A percentile compares a stretch with the other conserved stretches of the same genome.
phyloP scores from a whole-genome alignment of 208 protist genomes.

The Acanthamoeba castellanii region DNA sequence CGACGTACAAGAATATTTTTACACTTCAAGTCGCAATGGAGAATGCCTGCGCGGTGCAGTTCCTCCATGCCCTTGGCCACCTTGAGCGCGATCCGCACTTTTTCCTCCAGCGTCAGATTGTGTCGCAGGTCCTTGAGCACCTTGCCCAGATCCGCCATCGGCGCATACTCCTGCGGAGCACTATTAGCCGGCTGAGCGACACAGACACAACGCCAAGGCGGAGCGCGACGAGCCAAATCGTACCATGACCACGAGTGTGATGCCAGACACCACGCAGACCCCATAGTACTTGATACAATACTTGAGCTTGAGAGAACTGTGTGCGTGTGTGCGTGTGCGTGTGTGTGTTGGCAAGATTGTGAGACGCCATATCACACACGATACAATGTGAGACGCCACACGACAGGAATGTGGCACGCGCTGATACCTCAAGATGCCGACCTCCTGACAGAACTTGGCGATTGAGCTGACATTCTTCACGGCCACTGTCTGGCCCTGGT shows the following conservation, averaged over 20 bases:
- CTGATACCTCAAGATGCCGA: conserved; percentile 17
- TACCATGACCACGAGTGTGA: conserved; percentile 40
- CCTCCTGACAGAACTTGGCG: conserved; percentile 61
- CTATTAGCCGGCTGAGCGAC: background rate
- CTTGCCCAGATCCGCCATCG: background rate
- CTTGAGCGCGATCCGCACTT: conserved; percentile 27
- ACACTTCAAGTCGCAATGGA: conserved; percentile 60
- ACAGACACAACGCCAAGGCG: background rate
- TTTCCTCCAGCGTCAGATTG: background rate
- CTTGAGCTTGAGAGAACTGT: conserved; percentile 48
- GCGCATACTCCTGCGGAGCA: background rate
- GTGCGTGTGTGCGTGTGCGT: no score
- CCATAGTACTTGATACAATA: conserved; percentile 53
- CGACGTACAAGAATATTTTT: conserved; percentile 32
- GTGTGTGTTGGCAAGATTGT: background rate
- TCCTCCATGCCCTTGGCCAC: conserved; percentile 66
- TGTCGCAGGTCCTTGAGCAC: conserved; percentile 7
- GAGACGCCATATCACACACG: no score
- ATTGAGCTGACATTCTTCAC: conserved; percentile 51
- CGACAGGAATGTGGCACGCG: no score
- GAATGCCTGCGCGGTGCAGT: conserved; percentile 16
- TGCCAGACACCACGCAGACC: conserved; percentile 28
- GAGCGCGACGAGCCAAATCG: background rate
- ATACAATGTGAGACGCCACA: no score
- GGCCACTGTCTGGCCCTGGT: background rate